A percentile compares a stretch with the other conserved stretches of the same genome.
phyloP scores from a whole-genome alignment of 2,329 filamentous ascomycete species.

The Cercospora zeae-maydis region DNA sequence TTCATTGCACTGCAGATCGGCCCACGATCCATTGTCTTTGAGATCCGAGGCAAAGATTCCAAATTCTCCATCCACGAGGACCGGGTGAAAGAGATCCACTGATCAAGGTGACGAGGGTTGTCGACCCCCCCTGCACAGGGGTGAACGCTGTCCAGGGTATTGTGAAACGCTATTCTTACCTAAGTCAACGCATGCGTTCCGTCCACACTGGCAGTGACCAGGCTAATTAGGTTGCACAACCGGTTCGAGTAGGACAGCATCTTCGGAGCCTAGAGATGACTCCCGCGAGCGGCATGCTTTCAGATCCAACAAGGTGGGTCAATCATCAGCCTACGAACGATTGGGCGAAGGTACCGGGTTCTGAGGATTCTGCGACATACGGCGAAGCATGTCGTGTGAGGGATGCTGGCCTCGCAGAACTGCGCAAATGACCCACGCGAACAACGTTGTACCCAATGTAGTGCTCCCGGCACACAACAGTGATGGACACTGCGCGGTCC shows the following conservation, averaged over 20 bases:
- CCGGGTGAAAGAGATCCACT: conserved; percentile 6
- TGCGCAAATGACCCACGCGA: neutral
- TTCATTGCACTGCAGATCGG: neutral
- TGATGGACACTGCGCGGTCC: neutral
- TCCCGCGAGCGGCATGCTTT: conserved; percentile 3
- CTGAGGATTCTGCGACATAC: neutral
- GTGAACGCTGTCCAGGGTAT: conserved; percentile 12
- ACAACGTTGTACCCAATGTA: neutral
- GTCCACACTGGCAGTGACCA: neutral
- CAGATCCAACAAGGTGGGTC: conserved; percentile 1
- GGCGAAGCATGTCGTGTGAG: neutral
- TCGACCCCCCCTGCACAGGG: conserved; percentile 9
- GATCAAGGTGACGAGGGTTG: neutral
- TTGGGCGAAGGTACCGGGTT: conserved; percentile 4
- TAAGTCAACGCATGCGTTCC: neutral
- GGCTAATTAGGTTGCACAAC: conserved; percentile 6
- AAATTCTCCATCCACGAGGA: neutral
- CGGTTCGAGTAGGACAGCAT: conserved; percentile 7
- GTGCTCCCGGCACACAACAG: neutral
- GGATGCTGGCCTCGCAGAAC: neutral
- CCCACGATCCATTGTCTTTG: neutral
- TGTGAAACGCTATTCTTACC: conserved; percentile 17
- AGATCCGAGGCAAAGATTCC: neutral
- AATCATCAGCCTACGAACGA: neutral
- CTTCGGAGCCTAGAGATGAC: conserved; percentile 14